Evolutionary conservation across 805 yeast genomes (phyloP), one percentile per base, ranked within the genome.

Genomic region (Saccharomycopsis schoenii): DNA sequence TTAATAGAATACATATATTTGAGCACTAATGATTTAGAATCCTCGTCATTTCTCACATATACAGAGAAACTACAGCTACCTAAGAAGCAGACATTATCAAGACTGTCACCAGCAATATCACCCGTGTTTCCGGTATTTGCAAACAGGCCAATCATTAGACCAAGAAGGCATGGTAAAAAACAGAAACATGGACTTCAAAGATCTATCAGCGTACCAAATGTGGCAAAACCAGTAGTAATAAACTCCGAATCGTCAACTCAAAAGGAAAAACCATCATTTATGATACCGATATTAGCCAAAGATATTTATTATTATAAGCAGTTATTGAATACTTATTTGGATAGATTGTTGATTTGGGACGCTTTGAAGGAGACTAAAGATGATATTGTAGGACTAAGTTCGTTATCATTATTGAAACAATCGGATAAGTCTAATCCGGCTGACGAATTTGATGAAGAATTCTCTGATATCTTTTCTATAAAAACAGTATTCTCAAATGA

Each of bases 321-420:
- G 12, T 41, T 60, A 21, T 39, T 62, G 29, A 60, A 55, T 43
- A 55, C 61, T 3, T 55, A 61, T 55, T 41, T 63, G 9, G 65
- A 63, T 37, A 42, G 65, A 51, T 54, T 61, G 6, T 39, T 61
- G 14, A 63, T 63, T 24, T 63, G 64, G 64, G 65, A 63, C 55
- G 58, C 61, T n/a, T 47, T 61, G 15, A 12, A 59, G 14, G 63
- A 61, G 24, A 57, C 61, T 9, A 55, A 51, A 29, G 17, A 43
- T 15, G 40, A 47, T 17, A 11, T 14, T 34, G 17, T 50, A 29
- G n/a, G 21, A 51, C 50, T 24, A 39, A 12, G 17, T 12, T 40
- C 17, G n/a, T 24, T 29, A 36, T 19, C 24, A 21, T 37, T 19
- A 39, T 2, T 40, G 36, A 29, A 55, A 19, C 19, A 29, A 21